Base-by-base conservation (phyloP, 73 alveolate genomes). In the Paramecium sonneborni region DNA sequence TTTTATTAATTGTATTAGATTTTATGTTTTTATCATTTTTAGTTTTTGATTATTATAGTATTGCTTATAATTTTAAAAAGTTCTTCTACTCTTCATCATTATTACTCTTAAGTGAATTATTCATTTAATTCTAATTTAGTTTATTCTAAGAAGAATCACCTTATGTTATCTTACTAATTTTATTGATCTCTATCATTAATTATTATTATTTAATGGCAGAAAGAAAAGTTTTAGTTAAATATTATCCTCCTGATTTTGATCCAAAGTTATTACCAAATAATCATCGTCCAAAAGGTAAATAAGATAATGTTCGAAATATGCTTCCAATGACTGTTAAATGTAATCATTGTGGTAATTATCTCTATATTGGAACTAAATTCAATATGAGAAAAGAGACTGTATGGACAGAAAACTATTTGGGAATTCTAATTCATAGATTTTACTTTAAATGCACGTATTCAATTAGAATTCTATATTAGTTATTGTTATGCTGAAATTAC, bases 331-430 rank as follows among this genome's bases (percentile, higher is more conserved):
- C 94, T n/a, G 94, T 88, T 4, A 76, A 82, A 69, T 98, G 99
- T 93, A 95, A 95, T 72, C 96, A 99, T 24, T 98, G 99, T 91
- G 99, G 99, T 5, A 95, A 97, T 82, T 98, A 97, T 95, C 96
- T 98, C 76, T 97, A 98, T 92, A 98, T 98, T 79, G 99, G 99
- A 5, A 98, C 99, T 39, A 98, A 98, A 93, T 98, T 98, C 94
- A 98, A 98, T 92, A 98, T 97, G 99, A 92, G 99, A 56, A 98
- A 96, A 72, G 99, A 98, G 90, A 97, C 99, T 26, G 98, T 97
- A 35, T 92, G 93, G 85, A 99, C 96, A 41, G 99, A 97, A 68
- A 97, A 97, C 95, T 98, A 98, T 93, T 85, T 98, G 35, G 99
- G 99, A 26, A 98, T 98, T 9, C 93, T 95, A 68, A 95, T 98